phyloP scores from a whole-genome alignment of 2,329 filamentous ascomycete genomes.

The Sporothrix luriei region DNA sequence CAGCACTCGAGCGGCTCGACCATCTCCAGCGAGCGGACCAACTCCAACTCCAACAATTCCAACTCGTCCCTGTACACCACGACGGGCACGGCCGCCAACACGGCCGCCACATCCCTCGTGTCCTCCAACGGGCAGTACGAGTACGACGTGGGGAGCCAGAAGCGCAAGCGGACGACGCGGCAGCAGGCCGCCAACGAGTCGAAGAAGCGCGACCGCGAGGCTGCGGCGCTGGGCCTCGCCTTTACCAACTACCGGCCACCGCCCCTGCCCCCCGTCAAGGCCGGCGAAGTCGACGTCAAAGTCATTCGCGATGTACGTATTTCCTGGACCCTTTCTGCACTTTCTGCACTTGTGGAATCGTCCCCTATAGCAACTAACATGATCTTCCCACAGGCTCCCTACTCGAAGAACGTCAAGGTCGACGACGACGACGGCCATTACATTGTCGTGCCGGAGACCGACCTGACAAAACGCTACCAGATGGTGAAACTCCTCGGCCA shows the following conservation, averaged over 20 bases:
- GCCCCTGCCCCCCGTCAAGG: constrained; percentile 85
- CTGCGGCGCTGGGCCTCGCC: constrained; percentile 69
- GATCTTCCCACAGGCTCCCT: constrained; percentile 36
- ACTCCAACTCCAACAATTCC: constrained; percentile 66
- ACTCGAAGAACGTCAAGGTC: constrained; percentile 65
- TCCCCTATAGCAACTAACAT: neutral
- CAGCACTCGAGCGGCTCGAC: constrained; percentile 64
- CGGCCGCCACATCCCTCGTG: constrained; percentile 82
- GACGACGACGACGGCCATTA: constrained; percentile 98
- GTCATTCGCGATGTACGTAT: constrained; percentile 63
- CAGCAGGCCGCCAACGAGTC: constrained; percentile 81
- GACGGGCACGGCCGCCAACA: constrained; percentile 68
- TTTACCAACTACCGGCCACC: constrained; percentile 83
- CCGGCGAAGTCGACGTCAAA: constrained; percentile 71
- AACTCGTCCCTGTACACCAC: constrained; percentile 70
- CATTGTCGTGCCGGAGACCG: constrained; percentile 83
- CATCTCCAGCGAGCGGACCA: constrained; percentile 79
- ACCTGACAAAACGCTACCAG: constrained; percentile 86
- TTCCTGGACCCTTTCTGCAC: neutral
- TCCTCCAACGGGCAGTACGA: constrained; percentile 67
- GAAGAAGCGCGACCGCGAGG: constrained; percentile 73
- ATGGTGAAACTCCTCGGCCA: constrained; percentile 90
- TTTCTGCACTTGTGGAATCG: neutral
- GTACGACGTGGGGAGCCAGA: constrained; percentile 73
- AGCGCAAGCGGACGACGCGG: constrained; percentile 76